These are phyloP conservation scores for Coemansia sp. DNA, from an alignment of 192 early-diverging fungal genomes.

Conservation along the genomic window DNA sequence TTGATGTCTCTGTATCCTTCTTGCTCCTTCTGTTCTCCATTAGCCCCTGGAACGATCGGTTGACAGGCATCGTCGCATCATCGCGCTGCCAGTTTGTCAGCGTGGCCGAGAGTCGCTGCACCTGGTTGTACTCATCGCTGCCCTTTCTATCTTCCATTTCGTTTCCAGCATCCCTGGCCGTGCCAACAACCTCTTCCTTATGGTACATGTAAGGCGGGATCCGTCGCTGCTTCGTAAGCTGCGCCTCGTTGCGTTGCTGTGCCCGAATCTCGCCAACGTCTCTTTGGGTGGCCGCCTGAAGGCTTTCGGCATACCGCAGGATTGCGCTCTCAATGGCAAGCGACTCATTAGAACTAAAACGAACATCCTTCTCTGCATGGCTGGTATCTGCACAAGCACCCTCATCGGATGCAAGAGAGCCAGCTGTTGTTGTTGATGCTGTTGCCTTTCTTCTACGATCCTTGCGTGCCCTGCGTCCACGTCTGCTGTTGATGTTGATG, in stretches of 20 bases:
- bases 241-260: constrained; percentile 11
- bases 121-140: background rate
- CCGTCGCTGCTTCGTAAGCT: constrained; percentile 18
- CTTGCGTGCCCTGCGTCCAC: background rate
- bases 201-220: constrained; percentile 36
- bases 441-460: constrained; percentile 6
- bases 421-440: background rate
- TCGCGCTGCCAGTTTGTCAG: constrained; percentile 20
- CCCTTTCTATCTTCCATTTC: background rate
- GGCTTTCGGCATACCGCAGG: constrained; percentile 42
- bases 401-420: background rate
- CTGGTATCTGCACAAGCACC: background rate
- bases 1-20: background rate
- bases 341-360: constrained; percentile 18
- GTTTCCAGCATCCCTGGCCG: background rate
- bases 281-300: constrained; percentile 31
- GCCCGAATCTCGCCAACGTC: constrained; percentile 18
- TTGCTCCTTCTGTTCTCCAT: background rate
- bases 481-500: background rate
- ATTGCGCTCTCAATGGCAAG: constrained; percentile 19
- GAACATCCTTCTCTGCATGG: background rate
- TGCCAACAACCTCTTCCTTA: background rate
- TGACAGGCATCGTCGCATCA: constrained; percentile 9
- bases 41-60: constrained; percentile 28
- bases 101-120: constrained; percentile 2